Base-by-base conservation (phyloP, 139 green algal genomes). In the Picochlorum sp. region DNA sequence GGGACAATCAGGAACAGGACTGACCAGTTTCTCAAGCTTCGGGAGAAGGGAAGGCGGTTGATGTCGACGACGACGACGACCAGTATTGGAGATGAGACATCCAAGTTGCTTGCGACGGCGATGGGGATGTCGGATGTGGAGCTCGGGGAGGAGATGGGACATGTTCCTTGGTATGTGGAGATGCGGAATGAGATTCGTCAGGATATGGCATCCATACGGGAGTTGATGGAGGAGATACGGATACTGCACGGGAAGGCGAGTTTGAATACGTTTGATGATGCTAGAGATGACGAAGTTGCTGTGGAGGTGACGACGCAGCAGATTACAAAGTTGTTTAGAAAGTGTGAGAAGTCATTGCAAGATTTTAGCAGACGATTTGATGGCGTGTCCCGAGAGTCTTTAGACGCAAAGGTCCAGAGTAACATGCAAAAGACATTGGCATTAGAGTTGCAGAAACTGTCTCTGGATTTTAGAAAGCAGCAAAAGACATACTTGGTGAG, bases 401-500 rank as follows among this genome's bases (percentile, higher is more conserved):
- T 69, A 20, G 78, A 83, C 8, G 71, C 73, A 37, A 86, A 83
- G 68, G 78, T 83, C 34, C 50, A 63, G 62, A 52, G 69, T 13
- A 86, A 92, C 59, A 79, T 91, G 66, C 88, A 92, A 79, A 73
- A 70, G 50, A 90, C 90, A 62, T 72, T 96, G 37, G 89, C 89
- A 11, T 75, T 87, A 65, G 86, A 91, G 49, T 74, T 96, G 62
- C 85, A 92, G 68, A 80, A 77, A 63, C 80, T 96, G 37, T 86
- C 78, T 2, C 61, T 92, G 23, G 82, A 95, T 73, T 95, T 95
- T 67, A 65, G 89, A 13, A 88, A 88, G 57, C 82, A 91, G 78
- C 82, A 95, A 75, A 95, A 89, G 26, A 71, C 70, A 4, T 95
- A 95, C 70, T 67, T 96, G 20, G 86, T 86, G 57, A 86, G 82